Conservation (phyloP, 805 yeast genomes). For the Hanseniaspora pseudoguilliermondii region DNA sequence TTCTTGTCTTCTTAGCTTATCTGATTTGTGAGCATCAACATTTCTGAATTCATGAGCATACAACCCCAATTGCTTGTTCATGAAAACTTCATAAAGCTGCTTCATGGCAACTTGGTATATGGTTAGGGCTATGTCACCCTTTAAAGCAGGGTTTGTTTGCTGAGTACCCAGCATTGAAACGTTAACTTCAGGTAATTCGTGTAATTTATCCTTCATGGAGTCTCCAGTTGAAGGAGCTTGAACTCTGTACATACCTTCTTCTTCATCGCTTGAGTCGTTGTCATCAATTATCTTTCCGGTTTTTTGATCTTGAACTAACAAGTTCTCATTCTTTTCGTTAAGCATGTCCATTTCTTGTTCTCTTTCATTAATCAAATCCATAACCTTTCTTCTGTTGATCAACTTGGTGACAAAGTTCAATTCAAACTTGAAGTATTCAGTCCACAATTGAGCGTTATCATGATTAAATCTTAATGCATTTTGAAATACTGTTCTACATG, state of each 20-base stretch:
- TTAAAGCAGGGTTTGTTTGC: slow-evolving; percentile 69
- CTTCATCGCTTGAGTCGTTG: slow-evolving; percentile 24
- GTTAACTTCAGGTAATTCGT: slow-evolving; percentile 74
- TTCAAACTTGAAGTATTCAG: slow-evolving; percentile 78
- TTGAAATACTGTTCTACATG: slow-evolving; percentile 77
- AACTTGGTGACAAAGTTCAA: slow-evolving; percentile 73
- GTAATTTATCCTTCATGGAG: slow-evolving; percentile 47
- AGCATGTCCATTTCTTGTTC: slow-evolving; percentile 46
- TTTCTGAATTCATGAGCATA: slow-evolving; percentile 25
- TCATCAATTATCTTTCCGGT: slow-evolving; percentile 18
- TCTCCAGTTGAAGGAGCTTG: slow-evolving; percentile 41
- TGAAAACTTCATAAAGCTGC: slow-evolving; percentile 28
- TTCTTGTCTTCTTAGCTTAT: slow-evolving; percentile 19
- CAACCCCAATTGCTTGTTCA: slow-evolving; percentile 26
- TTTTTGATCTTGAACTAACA: slow-evolving; percentile 17
- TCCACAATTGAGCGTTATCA: slow-evolving; percentile 62
- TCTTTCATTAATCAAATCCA: slow-evolving; percentile 64
- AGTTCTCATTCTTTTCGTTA: slow-evolving; percentile 24
- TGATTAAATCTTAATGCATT: slow-evolving; percentile 74
- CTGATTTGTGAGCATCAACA: slow-evolving; percentile 24
- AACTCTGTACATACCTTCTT: slow-evolving; percentile 27
- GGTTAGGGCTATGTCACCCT: slow-evolving; percentile 59
- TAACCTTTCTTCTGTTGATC: slow-evolving; percentile 66
- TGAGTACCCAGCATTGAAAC: slow-evolving; percentile 72
- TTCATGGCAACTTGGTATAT: slow-evolving; percentile 57